These are phyloP conservation scores for Gossypium sturtianum DNA, from an alignment of 345 rosid genomes.

Conservation along the genomic window DNA sequence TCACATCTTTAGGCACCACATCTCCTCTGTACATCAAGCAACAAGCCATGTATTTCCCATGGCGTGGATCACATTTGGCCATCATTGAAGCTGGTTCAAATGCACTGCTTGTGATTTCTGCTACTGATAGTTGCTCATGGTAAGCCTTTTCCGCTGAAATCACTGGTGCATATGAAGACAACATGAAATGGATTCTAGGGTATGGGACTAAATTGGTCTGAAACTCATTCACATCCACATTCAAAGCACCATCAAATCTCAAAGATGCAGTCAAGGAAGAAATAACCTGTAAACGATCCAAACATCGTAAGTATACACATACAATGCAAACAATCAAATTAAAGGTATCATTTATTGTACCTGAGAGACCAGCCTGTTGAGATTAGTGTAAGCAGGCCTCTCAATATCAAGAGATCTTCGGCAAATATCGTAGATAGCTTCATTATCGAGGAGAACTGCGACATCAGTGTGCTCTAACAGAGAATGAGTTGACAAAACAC, in stretches of 20 bases:
- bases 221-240: not conserved
- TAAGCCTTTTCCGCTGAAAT: not conserved
- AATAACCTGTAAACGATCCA: not conserved
- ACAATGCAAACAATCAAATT: not conserved
- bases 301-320: not conserved
- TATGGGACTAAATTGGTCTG: not conserved
- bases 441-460: not conserved
- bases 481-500: slow-evolving; percentile 1
- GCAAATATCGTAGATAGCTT: not conserved
- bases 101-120: not conserved
- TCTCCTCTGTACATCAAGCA: slow-evolving; percentile 78
- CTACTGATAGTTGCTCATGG: not conserved
- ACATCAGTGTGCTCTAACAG: not conserved
- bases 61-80: slow-evolving; percentile 72
- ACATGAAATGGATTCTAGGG: not conserved
- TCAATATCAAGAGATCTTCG: not conserved
- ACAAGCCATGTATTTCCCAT: slow-evolving; percentile 78
- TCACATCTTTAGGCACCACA: slow-evolving; percentile 72
- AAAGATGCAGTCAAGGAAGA: not conserved
- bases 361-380: not conserved
- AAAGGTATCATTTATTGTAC: not conserved
- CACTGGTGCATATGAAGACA: not conserved
- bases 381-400: not conserved
- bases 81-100: slow-evolving; percentile 13
- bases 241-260: not conserved